Percentiles rank a stretch among this genome's conserved stretches.
These are phyloP conservation scores for Termitomyces sp. DNA, from an alignment of 768 basidiomycete species.

Conservation along the genomic window DNA sequence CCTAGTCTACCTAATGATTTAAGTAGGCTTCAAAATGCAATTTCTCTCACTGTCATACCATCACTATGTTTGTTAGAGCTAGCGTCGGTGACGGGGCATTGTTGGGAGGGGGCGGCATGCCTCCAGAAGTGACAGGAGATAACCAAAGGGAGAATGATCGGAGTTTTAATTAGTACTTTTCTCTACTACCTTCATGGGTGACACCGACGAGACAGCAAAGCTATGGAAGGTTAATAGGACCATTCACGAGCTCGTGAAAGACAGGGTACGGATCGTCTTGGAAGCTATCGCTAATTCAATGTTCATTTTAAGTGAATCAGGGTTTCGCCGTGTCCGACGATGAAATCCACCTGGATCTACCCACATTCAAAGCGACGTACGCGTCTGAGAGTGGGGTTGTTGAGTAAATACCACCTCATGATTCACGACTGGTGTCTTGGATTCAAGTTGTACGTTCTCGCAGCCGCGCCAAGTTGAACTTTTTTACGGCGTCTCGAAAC, in stretches of 20 bases:
- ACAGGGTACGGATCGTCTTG: slow-evolving; percentile 62
- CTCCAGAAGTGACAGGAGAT: background rate
- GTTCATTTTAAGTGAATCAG: slow-evolving; percentile 38
- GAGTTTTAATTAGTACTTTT: slow-evolving; percentile 55
- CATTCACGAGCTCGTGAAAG: slow-evolving; percentile 92
- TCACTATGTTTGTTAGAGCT: slow-evolving; percentile 38
- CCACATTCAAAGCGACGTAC: slow-evolving; percentile 68
- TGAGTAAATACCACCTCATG: slow-evolving; percentile 56
- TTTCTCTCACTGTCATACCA: slow-evolving; percentile 34
- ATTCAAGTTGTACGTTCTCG: slow-evolving; percentile 10
- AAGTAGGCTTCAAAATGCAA: slow-evolving; percentile 6
- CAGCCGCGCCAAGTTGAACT: slow-evolving; percentile 87
- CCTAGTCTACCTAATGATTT: slow-evolving; percentile 40
- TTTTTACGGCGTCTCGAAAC: slow-evolving; percentile 71
- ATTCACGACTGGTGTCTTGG: slow-evolving; percentile 15
- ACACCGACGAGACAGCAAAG: slow-evolving; percentile 75
- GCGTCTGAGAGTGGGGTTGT: slow-evolving; percentile 69
- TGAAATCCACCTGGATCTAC: slow-evolving; percentile 85
- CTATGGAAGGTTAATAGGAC: slow-evolving; percentile 97
- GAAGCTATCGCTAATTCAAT: slow-evolving; percentile 9
- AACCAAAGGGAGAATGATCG: slow-evolving; percentile 21
- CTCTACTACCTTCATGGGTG: slow-evolving; percentile 44
- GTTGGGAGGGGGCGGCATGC: slow-evolving; percentile 37
- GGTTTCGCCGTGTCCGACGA: slow-evolving; percentile 93
- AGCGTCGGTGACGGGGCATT: slow-evolving; percentile 29